Base-by-base conservation (phyloP, 1,284 basidiomycete species). In the Sporisorium reilianum region DNA sequence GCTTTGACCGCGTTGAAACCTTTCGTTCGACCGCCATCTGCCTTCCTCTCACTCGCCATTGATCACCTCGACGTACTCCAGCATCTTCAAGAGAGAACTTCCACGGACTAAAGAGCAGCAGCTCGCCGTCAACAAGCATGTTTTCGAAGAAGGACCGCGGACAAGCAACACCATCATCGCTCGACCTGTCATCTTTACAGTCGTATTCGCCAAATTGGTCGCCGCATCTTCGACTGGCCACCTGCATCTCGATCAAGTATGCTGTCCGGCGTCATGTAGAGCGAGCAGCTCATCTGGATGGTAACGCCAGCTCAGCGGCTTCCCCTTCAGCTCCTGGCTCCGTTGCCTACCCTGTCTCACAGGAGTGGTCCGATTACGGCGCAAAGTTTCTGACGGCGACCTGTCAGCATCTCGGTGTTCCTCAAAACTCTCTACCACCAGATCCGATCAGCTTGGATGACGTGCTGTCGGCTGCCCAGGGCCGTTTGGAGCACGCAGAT, bases 391-490 rank as follows among this genome's bases (percentile, higher is more conserved):
- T 80, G 12, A 79, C 63, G n/a, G 80, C 80, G 6, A 77, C 77
- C 16, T 82, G 80, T 41, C 80, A 82, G 69, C 80, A 82, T 56
- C 73, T 82, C 30, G 80, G 79, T 16, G 48, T 82, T 14, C 55
- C 55, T 6, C 53, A 63, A 40, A 64, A 72, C 45, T 59, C 69
- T 18, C 49, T 82, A 10, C 80, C 80, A 0, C 79, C 77, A n/a
- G 67, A 59, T 12, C 65, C 68, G 3, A 71, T 74, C 45, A 64
- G 68, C 32, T 66, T 79, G 26, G 77, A 80, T 26, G 79, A 80
- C 25, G 75, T 81, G 0, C 59, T 80, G 0, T 58, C 61, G 7
- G 71, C 71, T 38, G 71, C 71, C 3, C 61, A 60, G 14, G 71
- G 71, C 23, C 71, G 71, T 6, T 25, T 74, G 10, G 51, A 68